Evolutionary conservation across 331 rosid species (phyloP), one percentile per base, ranked within the genome.

Genomic region (Pyracantha coccinea): DNA sequence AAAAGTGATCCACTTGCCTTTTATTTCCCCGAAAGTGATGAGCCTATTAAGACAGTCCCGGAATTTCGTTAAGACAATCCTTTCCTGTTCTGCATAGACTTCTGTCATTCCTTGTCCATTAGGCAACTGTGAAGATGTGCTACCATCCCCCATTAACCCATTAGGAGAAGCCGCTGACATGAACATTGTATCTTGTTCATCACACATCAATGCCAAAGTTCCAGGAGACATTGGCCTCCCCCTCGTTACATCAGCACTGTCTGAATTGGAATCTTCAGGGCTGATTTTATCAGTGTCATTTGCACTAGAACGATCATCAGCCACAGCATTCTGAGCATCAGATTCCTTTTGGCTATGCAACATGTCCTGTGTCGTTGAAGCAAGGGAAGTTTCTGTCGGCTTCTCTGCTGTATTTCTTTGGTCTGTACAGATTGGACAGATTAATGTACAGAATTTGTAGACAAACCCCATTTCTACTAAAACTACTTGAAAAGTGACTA

Each of bases 181-280:
- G 85, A 90, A 95, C 88, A 91, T 79, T 24, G 93, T 83, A 80
- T 95, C 98, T 82, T 77, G 86, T 87, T 95, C 97, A 31, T 95
- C 93, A 66, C 99, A 95, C 99, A 95, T 92, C 90, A 95, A 88
- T 32, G 98, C 97, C 84, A 95, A 83, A 71, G 99, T 95, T 79
- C 92, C 97, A n/a, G 98, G 99, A 81, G 99, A 95, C 96, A 90
- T 88, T 38, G 98, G 89, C 86, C 92, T 90, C 80, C 80, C 87
- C 78, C 80, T 84, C 5, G 86, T 75, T 77, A 74, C 83, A 71
- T 94, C 90, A 60, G 78, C 83, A 8, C 91, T 88, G 67, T 87
- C 93, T 54, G 96, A 94, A 80, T 85, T 78, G 53, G 92, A 90
- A 78, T 88, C 84, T 50, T 84, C 92, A 57, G 88, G 74, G 67